Evolutionary conservation across 257 asterid species (phyloP).

Genomic region (Linaria vulgaris): DNA sequence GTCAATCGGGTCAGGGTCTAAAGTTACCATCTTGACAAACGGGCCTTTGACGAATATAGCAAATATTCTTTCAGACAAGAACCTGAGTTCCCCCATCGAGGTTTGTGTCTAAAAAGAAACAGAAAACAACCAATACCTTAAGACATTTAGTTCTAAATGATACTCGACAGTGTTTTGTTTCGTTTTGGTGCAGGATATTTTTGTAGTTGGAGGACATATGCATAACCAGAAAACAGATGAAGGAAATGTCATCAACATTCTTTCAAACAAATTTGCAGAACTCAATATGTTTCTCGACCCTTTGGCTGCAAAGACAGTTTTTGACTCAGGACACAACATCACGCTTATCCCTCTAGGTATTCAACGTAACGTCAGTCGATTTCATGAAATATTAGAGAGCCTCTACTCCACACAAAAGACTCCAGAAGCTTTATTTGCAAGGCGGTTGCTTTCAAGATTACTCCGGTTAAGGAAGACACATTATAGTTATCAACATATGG

Average conservation of each 20-base stretch:
- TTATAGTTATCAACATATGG: constrained; percentile 66
- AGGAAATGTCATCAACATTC: constrained; percentile 67
- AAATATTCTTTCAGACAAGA: constrained; percentile 51
- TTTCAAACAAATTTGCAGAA: constrained; percentile 62
- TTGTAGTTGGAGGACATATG: constrained; percentile 77
- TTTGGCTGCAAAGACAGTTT: constrained; percentile 63
- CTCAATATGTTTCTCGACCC: constrained; percentile 87
- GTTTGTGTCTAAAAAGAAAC: constrained; percentile 18
- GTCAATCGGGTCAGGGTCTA: constrained; percentile 53
- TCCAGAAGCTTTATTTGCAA: constrained; percentile 54
- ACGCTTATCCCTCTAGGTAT: constrained; percentile 64
- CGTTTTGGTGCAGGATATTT: constrained; percentile 49
- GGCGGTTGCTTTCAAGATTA: constrained; percentile 54
- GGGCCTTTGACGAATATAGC: constrained; percentile 88
- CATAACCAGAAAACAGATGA: constrained; percentile 27
- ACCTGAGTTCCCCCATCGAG: constrained; percentile 47
- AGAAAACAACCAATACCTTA: background rate
- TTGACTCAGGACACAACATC: constrained; percentile 47
- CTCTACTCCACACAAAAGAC: constrained; percentile 47
- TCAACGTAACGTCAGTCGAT: constrained; percentile 52
- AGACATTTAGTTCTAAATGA: background rate
- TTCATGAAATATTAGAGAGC: constrained; percentile 25
- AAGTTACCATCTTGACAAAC: constrained; percentile 68
- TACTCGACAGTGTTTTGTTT: constrained; percentile 2
- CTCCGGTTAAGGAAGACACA: constrained; percentile 40